These are phyloP conservation scores for Musa itinerans DNA, from an alignment of 176 grass and related monocot genomes.

Conservation along the genomic window DNA sequence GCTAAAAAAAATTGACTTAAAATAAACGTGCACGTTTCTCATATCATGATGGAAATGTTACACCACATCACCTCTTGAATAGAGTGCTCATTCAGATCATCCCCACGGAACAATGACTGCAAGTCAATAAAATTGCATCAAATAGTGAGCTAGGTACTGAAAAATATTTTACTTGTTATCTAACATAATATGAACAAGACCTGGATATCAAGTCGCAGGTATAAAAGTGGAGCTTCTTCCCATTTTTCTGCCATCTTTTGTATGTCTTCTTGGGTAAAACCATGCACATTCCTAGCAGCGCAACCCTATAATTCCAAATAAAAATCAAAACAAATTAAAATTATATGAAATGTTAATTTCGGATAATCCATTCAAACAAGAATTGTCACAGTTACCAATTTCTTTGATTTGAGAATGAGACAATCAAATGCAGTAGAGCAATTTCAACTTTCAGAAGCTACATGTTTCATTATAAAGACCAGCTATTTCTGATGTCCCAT, in stretches of 20 bases:
- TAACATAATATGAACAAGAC: conserved; percentile 20
- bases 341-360: background rate
- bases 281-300: conserved; percentile 89
- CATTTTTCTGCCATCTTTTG: conserved; percentile 78
- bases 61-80: conserved; percentile 78
- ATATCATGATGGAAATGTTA: background rate
- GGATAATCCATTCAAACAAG: background rate
- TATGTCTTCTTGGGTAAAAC: conserved; percentile 64
- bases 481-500: background rate
- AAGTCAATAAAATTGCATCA: conserved; percentile 11
- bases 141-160: background rate
- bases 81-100: conserved; percentile 60
- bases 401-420: background rate
- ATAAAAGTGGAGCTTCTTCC: conserved; percentile 84
- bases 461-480: background rate
- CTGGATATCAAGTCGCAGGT: conserved; percentile 73
- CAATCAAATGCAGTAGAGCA: background rate
- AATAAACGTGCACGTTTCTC: too few species aligned
- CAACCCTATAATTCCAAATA: conserved; percentile 50
- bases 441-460: background rate
- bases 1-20: too few species aligned
- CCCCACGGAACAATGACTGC: conserved; percentile 81
- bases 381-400: background rate
- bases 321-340: conserved; percentile 24
- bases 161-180: background rate